These are phyloP conservation scores for Aleurites moluccanus DNA, from an alignment of 441 rosid species.

Conservation along the genomic window DNA sequence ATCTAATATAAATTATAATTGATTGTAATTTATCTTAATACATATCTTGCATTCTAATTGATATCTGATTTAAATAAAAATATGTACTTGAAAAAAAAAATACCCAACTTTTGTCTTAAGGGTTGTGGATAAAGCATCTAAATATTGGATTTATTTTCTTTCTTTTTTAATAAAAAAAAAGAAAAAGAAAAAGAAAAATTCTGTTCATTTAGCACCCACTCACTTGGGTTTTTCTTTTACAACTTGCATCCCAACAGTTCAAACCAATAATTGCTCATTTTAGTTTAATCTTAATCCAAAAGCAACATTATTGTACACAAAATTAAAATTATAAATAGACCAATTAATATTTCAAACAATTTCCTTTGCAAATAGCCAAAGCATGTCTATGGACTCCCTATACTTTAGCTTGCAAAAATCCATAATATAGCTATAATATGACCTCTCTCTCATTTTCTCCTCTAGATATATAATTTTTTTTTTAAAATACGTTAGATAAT, in stretches of 20 bases:
- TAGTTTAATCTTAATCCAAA: neutral
- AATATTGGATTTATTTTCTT: neutral
- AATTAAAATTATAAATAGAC: neutral
- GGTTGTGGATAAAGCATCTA: constrained; percentile 17
- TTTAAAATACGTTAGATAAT: too few relatives aligned
- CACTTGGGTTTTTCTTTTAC: neutral
- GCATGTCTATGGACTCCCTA: neutral
- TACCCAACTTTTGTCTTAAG: neutral
- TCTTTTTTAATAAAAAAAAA: too few relatives aligned
- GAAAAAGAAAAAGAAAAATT: too few relatives aligned
- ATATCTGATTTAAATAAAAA: too few relatives aligned
- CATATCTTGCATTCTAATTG: too few relatives aligned
- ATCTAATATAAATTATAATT: too few relatives aligned
- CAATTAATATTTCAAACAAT: neutral
- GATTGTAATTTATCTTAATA: too few relatives aligned
- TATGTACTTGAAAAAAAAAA: too few relatives aligned
- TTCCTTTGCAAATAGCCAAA: neutral
- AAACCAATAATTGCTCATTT: constrained; percentile 11
- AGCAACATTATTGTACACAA: neutral
- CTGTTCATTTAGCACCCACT: neutral
- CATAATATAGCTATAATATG: neutral
- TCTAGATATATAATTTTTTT: too few relatives aligned
- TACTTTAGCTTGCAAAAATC: too few relatives aligned
- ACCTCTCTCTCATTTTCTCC: neutral
- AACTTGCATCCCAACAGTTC: constrained; percentile 3